These are phyloP conservation scores for Yarrowia keelungensis DNA, from an alignment of 805 yeast species.

Conservation along the genomic window DNA sequence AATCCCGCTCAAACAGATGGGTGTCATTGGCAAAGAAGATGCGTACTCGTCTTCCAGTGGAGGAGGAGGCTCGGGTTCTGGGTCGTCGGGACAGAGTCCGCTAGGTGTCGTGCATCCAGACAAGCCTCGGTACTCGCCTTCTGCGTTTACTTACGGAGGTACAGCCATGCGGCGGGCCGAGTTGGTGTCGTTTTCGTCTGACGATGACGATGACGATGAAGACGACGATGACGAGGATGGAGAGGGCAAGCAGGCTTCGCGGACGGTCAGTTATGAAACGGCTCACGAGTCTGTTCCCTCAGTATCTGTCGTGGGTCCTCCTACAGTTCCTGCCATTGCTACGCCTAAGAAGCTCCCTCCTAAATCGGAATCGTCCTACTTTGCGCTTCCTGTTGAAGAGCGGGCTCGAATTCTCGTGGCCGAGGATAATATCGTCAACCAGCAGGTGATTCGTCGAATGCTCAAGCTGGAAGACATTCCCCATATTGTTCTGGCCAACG, in stretches of 20 bases:
- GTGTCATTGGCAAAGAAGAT: conserved; percentile 29
- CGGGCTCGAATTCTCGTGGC: conserved; percentile 70
- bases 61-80: conserved; percentile 9
- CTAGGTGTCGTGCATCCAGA: conserved; percentile 18
- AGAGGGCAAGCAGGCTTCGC: background rate
- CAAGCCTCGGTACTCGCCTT: conserved; percentile 26
- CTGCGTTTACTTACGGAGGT: conserved; percentile 15
- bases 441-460: conserved; percentile 88
- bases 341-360: background rate
- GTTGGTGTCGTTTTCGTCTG: conserved; percentile 28
- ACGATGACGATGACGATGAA: conserved; percentile 33
- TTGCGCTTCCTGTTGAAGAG: conserved; percentile 20
- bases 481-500: conserved; percentile 77
- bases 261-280: background rate
- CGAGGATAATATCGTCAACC: conserved; percentile 92
- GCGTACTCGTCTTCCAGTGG: conserved; percentile 31
- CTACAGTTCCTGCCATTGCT: background rate
- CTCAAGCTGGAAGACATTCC: conserved; percentile 75
- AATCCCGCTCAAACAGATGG: conserved; percentile 52
- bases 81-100: conserved; percentile 22
- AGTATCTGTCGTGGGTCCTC: background rate
- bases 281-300: background rate
- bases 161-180: conserved; percentile 21
- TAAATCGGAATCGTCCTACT: conserved; percentile 15
- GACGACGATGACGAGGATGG: conserved; percentile 18